phyloP scores from a whole-genome alignment of 371 early-diverging fungal genomes.

The Sporodiniella umbellata region DNA sequence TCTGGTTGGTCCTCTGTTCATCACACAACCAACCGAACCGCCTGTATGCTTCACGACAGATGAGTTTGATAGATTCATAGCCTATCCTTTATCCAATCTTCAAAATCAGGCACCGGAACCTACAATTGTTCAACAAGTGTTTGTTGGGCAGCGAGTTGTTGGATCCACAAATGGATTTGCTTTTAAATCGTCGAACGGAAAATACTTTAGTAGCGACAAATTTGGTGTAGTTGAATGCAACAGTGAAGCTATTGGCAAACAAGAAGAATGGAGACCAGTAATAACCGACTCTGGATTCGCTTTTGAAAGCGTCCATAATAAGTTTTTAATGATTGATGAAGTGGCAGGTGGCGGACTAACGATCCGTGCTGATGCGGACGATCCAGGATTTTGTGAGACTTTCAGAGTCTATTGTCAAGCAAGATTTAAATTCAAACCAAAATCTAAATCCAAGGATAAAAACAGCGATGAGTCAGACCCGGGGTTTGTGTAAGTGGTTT shows the following conservation, averaged over 20 bases:
- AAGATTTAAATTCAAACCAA: constrained; percentile 45
- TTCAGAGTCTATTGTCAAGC: constrained; percentile 74
- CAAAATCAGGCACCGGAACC: constrained; percentile 51
- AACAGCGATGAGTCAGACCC: constrained; percentile 23
- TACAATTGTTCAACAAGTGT: constrained; percentile 65
- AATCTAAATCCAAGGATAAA: constrained; percentile 30
- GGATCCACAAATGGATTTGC: constrained; percentile 52
- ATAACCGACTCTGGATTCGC: constrained; percentile 72
- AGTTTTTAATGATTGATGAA: constrained; percentile 63
- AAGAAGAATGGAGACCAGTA: constrained; percentile 77
- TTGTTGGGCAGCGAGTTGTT: constrained; percentile 59
- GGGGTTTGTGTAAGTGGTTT: constrained; percentile 37
- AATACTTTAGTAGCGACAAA: constrained; percentile 78
- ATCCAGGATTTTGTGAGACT: constrained; percentile 70
- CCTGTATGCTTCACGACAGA: constrained; percentile 58
- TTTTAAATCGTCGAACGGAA: constrained; percentile 65
- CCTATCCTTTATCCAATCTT: constrained; percentile 43
- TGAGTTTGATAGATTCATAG: constrained; percentile 49
- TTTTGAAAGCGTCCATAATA: constrained; percentile 60
- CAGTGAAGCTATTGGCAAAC: constrained; percentile 75
- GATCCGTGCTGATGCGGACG: constrained; percentile 72
- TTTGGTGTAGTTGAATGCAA: constrained; percentile 74
- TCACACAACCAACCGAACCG: constrained; percentile 64
- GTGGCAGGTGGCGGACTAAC: constrained; percentile 53
- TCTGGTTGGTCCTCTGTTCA: constrained; percentile 69